Conservation (phyloP, 768 basidiomycete species). For the Trichaptum fuscoviolaceum region DNA sequence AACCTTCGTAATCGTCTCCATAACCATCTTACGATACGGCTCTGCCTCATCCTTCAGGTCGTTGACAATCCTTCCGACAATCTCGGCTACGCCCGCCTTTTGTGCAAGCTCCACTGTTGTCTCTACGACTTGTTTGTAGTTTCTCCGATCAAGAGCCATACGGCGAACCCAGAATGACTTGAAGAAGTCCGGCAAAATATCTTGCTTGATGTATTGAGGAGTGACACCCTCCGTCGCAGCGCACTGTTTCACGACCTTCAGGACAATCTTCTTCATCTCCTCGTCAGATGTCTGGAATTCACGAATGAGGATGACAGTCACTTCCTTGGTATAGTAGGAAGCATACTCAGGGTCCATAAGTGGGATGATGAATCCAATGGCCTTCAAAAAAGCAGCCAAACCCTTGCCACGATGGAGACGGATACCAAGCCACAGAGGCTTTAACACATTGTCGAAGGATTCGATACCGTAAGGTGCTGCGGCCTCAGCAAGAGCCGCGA, state of each 20-base stretch:
- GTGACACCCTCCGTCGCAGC: conserved; percentile 98
- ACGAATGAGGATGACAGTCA: conserved; percentile 92
- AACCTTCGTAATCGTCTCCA: conserved; percentile 99
- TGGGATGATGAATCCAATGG: conserved; percentile 98
- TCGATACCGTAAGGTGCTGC: conserved; percentile 99
- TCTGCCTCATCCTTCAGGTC: conserved; percentile 89
- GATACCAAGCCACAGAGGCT: conserved; percentile 91
- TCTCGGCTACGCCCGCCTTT: conserved; percentile 94
- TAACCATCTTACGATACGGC: conserved; percentile 98
- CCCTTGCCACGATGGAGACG: conserved; percentile 94
- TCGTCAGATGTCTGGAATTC: conserved; percentile 99
- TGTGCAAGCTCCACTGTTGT: conserved; percentile 98
- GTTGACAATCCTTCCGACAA: conserved; percentile 83
- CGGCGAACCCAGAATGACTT: conserved; percentile 98
- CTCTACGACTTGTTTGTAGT: conserved; percentile 96
- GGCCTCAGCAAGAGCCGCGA: conserved; percentile 95
- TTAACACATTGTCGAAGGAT: conserved; percentile 96
- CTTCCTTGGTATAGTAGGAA: conserved; percentile 98
- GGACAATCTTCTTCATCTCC: conserved; percentile 99
- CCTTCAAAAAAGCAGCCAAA: conserved; percentile 92
- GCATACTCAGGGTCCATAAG: conserved; percentile 99
- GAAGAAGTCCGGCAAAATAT: conserved; percentile 99
- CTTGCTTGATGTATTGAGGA: conserved; percentile 91
- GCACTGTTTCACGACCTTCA: conserved; percentile 99
- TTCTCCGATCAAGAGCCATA: conserved; percentile 95